phyloP scores from a whole-genome alignment of 352 stramenopile species.

The Globisporangium viniferum region DNA sequence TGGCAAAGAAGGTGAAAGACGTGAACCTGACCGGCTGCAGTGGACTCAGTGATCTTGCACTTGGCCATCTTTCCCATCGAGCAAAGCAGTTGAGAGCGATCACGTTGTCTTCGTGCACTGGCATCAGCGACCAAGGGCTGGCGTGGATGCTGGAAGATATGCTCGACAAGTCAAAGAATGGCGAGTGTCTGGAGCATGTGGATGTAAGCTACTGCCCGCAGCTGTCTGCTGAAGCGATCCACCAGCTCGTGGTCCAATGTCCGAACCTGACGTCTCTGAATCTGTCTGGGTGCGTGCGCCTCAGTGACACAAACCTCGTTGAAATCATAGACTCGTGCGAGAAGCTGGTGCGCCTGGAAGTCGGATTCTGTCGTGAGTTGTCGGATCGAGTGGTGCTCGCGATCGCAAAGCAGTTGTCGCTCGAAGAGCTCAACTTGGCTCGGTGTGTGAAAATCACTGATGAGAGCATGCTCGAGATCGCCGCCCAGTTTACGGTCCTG shows the following conservation, averaged over 20 bases:
- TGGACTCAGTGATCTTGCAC: slow-evolving; percentile 61
- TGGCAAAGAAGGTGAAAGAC: slow-evolving; percentile 54
- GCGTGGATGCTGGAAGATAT: slow-evolving; percentile 61
- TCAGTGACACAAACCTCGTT: slow-evolving; percentile 68
- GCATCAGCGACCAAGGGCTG: slow-evolving; percentile 68
- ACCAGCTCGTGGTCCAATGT: slow-evolving; percentile 53
- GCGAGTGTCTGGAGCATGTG: slow-evolving; percentile 44
- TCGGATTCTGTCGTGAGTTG: slow-evolving; percentile 84
- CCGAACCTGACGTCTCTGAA: slow-evolving; percentile 68
- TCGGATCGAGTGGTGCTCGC: slow-evolving; percentile 65
- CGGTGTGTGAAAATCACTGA: slow-evolving; percentile 83
- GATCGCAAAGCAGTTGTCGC: slow-evolving; percentile 76
- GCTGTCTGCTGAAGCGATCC: slow-evolving; percentile 53
- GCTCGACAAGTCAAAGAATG: slow-evolving; percentile 49
- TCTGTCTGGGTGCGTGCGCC: slow-evolving; percentile 73
- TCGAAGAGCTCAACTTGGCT: slow-evolving; percentile 70
- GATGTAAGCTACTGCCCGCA: slow-evolving; percentile 82
- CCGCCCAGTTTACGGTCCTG: slow-evolving; percentile 66
- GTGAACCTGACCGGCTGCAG: slow-evolving; percentile 73
- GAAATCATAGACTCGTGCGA: slow-evolving; percentile 66
- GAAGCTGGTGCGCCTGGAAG: slow-evolving; percentile 62
- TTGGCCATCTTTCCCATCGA: slow-evolving; percentile 68
- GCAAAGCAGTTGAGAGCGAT: slow-evolving; percentile 49
- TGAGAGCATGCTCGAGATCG: slow-evolving; percentile 76
- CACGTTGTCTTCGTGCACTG: slow-evolving; percentile 49